phyloP scores from a whole-genome alignment of 768 basidiomycete genomes.

The Mycena crocata region DNA sequence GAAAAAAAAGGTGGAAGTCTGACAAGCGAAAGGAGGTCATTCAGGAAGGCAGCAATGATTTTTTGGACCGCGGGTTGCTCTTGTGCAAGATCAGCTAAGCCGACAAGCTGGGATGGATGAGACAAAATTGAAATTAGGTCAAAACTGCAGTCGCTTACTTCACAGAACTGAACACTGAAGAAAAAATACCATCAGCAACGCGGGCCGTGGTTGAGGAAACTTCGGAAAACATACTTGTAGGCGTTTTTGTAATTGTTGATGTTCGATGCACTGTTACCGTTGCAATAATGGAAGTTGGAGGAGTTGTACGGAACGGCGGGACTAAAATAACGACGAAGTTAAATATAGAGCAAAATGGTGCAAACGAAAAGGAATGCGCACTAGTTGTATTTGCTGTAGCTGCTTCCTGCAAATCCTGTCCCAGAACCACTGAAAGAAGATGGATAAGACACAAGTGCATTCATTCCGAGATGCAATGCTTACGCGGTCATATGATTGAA shows the following conservation, averaged over 20 bases:
- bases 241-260: slow-evolving; percentile 15
- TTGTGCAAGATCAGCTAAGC: slow-evolving; percentile 24
- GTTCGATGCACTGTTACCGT: slow-evolving; percentile 17
- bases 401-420: slow-evolving; percentile 41
- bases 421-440: slow-evolving; percentile 34
- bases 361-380: not conserved
- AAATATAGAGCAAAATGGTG: not conserved
- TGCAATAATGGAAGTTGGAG: slow-evolving; percentile 31
- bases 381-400: slow-evolving; percentile 41
- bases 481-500: slow-evolving; percentile 55
- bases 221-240: not conserved
- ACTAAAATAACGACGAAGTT: slow-evolving; percentile 4
- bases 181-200: not conserved
- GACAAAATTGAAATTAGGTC: not conserved
- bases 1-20: not conserved
- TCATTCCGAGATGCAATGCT: not conserved
- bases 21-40: slow-evolving; percentile 19
- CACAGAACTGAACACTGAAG: slow-evolving; percentile 23
- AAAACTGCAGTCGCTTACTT: slow-evolving; percentile 1
- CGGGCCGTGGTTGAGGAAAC: not conserved
- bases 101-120: slow-evolving; percentile 8
- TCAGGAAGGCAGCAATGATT: slow-evolving; percentile 15
- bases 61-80: slow-evolving; percentile 17
- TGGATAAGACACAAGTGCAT: not conserved
- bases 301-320: slow-evolving; percentile 34